These are phyloP conservation scores for Cercospora sp. DNA, from an alignment of 2,329 filamentous ascomycete species.

Conservation along the genomic window DNA sequence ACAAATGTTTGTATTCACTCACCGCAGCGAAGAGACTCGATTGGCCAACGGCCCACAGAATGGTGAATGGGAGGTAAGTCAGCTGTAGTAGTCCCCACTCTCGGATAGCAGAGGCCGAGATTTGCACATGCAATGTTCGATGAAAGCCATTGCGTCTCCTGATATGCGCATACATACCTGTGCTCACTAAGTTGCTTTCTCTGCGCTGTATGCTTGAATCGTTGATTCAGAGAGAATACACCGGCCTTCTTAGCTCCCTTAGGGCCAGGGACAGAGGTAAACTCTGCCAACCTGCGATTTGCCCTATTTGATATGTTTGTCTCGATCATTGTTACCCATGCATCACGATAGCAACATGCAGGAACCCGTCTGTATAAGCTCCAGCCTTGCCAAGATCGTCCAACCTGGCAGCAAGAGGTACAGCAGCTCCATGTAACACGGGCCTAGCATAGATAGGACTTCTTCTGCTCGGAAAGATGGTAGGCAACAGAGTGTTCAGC, in stretches of 20 bases:
- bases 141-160: not conserved
- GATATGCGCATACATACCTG: not conserved
- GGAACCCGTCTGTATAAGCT: conserved; percentile 89
- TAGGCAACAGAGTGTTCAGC: conserved; percentile 72
- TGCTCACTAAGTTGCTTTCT: not conserved
- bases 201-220: too few species aligned
- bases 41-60: not conserved
- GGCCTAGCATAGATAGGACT: conserved; percentile 82
- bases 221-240: too few species aligned
- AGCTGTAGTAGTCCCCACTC: not conserved
- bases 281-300: not conserved
- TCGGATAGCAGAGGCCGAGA: not conserved
- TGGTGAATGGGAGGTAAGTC: not conserved
- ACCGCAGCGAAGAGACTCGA: not conserved
- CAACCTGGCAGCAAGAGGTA: conserved; percentile 77
- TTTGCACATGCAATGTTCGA: not conserved
- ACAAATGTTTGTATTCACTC: not conserved
- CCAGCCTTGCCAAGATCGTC: conserved; percentile 81
- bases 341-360: conserved; percentile 78
- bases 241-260: not conserved
- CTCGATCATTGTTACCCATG: conserved; percentile 49
- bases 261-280: not conserved
- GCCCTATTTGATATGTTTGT: too few species aligned
- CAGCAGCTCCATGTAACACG: conserved; percentile 78
- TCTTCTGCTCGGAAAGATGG: conserved; percentile 81